These are phyloP conservation scores for Sphaerulina populicola DNA, from an alignment of 2,329 filamentous ascomycete species.

Conservation along the genomic window DNA sequence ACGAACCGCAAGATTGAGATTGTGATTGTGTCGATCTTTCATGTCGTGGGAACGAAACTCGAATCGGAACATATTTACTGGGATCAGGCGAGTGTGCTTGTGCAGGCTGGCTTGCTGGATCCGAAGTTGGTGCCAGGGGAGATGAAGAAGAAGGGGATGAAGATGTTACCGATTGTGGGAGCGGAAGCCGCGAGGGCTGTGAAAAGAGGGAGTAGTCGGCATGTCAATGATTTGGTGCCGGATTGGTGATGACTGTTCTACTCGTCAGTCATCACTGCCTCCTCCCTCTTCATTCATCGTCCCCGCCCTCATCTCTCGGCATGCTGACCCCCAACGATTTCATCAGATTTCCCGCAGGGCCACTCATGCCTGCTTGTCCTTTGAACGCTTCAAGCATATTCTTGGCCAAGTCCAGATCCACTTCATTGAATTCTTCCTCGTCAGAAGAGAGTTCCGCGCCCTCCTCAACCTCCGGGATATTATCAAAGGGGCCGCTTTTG, in stretches of 20 bases:
- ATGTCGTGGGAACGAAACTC: constrained; percentile 46
- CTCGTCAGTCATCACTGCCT: too few species aligned
- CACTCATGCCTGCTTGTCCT: constrained; percentile 73
- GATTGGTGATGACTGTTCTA: constrained; percentile 35
- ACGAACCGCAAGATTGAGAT: constrained; percentile 50
- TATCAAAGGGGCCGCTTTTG: constrained; percentile 1
- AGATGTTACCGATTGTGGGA: constrained; percentile 42
- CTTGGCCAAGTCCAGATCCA: constrained; percentile 80
- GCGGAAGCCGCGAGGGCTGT: constrained; percentile 42
- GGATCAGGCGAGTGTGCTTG: constrained; percentile 54
- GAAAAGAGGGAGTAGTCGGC: constrained; percentile 37
- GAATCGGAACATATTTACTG: constrained; percentile 54
- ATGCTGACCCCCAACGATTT: constrained; percentile 75
- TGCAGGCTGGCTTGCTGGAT: constrained; percentile 52
- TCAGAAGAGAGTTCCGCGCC: constrained; percentile 34
- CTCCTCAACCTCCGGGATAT: constrained; percentile 16
- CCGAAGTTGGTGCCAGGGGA: constrained; percentile 46
- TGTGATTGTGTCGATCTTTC: constrained; percentile 50
- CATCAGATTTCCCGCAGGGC: constrained; percentile 80
- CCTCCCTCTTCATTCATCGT: neutral
- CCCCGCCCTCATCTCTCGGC: constrained; percentile 62
- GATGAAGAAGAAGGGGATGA: constrained; percentile 38
- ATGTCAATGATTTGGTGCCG: constrained; percentile 41
- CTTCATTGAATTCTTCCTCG: constrained; percentile 53
- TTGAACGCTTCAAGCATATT: constrained; percentile 92